Evolutionary conservation across 768 basidiomycete species (phyloP).

Genomic region (Austroboletus eburneus): DNA sequence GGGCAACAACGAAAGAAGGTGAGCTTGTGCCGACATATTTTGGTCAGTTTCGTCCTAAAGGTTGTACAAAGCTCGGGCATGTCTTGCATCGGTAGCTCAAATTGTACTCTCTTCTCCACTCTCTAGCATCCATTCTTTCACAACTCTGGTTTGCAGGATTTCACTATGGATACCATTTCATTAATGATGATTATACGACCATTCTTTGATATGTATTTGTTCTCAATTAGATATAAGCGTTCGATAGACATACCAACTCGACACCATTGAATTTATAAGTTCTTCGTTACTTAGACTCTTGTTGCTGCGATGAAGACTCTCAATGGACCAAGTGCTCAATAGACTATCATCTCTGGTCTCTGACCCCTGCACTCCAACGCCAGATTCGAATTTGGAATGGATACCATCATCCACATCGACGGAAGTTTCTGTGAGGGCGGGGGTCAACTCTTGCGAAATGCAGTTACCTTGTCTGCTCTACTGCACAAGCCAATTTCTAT

Average conservation of each 20-base stretch:
- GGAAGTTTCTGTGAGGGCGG: conserved; percentile 52
- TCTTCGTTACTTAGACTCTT: too few species aligned
- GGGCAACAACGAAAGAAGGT: conserved; percentile 57
- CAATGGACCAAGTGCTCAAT: too few species aligned
- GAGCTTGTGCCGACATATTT: conserved; percentile 1
- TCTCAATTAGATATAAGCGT: too few species aligned
- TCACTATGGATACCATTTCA: conserved; percentile 1
- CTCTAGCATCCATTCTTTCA: conserved; percentile 2
- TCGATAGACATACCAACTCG: too few species aligned
- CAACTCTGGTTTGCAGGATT: conserved; percentile 7
- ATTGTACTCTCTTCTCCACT: background rate
- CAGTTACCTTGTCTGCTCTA: conserved; percentile 61
- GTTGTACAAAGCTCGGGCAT: conserved; percentile 23
- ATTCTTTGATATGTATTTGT: too few species aligned
- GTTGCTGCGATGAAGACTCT: too few species aligned
- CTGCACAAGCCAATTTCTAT: conserved; percentile 58
- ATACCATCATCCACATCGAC: conserved; percentile 35
- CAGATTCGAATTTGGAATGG: too few species aligned
- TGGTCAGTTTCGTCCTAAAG: background rate
- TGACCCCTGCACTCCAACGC: too few species aligned
- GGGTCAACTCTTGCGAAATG: conserved; percentile 71
- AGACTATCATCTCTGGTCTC: too few species aligned
- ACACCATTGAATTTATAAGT: too few species aligned
- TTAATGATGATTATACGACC: too few species aligned
- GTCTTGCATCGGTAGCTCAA: conserved; percentile 22